phyloP scores from a whole-genome alignment of 768 basidiomycete genomes.

The Dioszegia hungarica region DNA sequence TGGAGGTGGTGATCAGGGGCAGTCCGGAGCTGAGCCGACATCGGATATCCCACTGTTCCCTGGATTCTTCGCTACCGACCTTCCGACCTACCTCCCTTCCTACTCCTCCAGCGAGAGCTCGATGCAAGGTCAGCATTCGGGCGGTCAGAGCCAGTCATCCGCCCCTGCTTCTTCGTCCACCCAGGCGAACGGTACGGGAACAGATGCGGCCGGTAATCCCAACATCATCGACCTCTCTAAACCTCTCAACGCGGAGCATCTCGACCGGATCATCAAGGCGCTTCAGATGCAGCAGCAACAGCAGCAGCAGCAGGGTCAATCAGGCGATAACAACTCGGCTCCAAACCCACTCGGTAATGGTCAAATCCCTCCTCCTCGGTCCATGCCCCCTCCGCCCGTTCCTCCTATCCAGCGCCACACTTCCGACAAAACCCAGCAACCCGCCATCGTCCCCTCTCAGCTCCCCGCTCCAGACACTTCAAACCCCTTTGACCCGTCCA shows the following conservation, averaged over 20 bases:
- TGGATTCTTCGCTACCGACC: neutral
- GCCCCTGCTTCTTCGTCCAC: neutral
- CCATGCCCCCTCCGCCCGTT: neutral
- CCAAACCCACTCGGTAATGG: too few species aligned
- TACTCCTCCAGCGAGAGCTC: neutral
- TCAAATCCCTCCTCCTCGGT: too few species aligned
- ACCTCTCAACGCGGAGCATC: constrained; percentile 30
- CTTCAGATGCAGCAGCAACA: constrained; percentile 16
- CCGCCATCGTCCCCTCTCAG: neutral
- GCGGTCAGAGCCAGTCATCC: neutral
- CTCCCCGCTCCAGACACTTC: neutral
- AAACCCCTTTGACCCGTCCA: neutral
- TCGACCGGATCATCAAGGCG: constrained; percentile 32
- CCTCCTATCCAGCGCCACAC: neutral
- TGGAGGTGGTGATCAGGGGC: too few species aligned
- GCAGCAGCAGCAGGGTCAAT: too few species aligned
- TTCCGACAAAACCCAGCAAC: neutral
- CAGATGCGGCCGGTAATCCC: constrained; percentile 5
- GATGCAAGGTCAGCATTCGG: too few species aligned
- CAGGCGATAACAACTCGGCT: too few species aligned
- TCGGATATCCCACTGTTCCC: neutral
- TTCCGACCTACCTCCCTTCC: neutral
- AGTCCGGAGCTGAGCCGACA: neutral
- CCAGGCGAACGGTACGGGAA: neutral
- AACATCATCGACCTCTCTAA: constrained; percentile 39